These are phyloP conservation scores for Ceratobasidium sp. DNA, from an alignment of 1,284 basidiomycete species.

Conservation along the genomic window DNA sequence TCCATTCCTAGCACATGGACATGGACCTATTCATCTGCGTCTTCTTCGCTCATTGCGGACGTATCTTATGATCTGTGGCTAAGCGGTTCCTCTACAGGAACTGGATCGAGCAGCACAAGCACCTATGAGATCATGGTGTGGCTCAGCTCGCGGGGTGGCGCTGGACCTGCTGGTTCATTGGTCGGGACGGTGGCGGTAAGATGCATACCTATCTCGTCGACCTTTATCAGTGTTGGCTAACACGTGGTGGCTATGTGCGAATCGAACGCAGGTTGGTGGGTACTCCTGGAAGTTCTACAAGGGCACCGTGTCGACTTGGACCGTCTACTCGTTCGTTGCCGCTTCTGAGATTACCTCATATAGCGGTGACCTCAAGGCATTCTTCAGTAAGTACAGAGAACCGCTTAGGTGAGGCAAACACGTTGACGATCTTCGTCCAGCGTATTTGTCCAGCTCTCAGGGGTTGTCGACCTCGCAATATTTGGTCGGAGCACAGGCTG, in stretches of 20 bases:
- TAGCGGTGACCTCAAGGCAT: constrained; percentile 50
- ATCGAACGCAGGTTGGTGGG: constrained; percentile 20
- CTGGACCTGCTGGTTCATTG: constrained; percentile 50
- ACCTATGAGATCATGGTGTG: constrained; percentile 49
- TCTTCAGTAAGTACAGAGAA: constrained; percentile 48
- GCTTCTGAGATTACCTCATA: constrained; percentile 49
- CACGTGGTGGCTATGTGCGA: background rate
- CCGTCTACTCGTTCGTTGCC: constrained; percentile 50
- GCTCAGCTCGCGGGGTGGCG: constrained; percentile 51
- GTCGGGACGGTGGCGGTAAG: constrained; percentile 48
- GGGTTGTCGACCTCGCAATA: constrained; percentile 26
- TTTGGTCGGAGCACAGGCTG: constrained; percentile 29
- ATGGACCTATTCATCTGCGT: constrained; percentile 50
- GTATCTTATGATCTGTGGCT: constrained; percentile 53
- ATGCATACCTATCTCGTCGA: background rate
- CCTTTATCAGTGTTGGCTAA: background rate
- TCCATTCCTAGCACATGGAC: constrained; percentile 51
- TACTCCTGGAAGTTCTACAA: constrained; percentile 50
- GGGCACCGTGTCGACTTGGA: constrained; percentile 51
- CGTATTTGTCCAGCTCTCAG: constrained; percentile 24
- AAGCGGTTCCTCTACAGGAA: constrained; percentile 47
- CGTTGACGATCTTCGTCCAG: constrained; percentile 10
- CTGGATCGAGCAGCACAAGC: constrained; percentile 45
- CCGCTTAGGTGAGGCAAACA: constrained; percentile 17
- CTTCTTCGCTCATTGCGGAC: constrained; percentile 52